These are phyloP conservation scores for Saccharum hybrid DNA, from an alignment of 202 grass and related monocot genomes.

Conservation along the genomic window DNA sequence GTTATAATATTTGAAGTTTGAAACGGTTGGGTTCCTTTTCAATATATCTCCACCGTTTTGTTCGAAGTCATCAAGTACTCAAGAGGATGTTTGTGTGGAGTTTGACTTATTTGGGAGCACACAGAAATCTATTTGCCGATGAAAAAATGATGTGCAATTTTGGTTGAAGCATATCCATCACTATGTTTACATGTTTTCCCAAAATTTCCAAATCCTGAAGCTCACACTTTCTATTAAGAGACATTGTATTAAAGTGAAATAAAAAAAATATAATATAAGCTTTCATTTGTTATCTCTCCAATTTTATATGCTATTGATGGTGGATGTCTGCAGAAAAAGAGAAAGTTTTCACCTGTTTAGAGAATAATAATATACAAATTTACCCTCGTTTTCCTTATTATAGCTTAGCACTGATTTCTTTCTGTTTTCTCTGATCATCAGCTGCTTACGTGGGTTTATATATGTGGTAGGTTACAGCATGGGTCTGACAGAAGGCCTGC, in stretches of 20 bases:
- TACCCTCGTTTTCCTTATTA: background rate
- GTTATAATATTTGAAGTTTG: background rate
- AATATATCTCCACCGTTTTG: too few relatives aligned
- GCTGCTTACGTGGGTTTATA: constrained; percentile 28
- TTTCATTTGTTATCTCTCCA: background rate
- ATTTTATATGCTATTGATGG: constrained; percentile 4
- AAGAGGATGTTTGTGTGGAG: background rate
- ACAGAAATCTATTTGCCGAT: background rate
- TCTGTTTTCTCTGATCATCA: background rate
- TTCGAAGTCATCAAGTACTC: background rate
- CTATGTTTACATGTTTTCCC: background rate
- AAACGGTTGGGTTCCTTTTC: too few relatives aligned
- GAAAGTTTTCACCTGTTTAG: background rate
- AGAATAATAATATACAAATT: background rate
- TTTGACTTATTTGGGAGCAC: background rate
- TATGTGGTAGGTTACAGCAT: background rate
- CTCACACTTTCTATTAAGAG: background rate
- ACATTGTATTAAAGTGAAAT: background rate
- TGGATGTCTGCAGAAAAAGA: constrained; percentile 21
- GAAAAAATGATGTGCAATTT: background rate
- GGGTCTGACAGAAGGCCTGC: background rate
- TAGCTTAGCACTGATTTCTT: background rate
- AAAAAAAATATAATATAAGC: background rate
- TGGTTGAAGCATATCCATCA: background rate
- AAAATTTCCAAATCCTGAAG: background rate